Base-by-base conservation (phyloP, 2,329 filamentous ascomycete genomes). In the Monosporascus sp. region DNA sequence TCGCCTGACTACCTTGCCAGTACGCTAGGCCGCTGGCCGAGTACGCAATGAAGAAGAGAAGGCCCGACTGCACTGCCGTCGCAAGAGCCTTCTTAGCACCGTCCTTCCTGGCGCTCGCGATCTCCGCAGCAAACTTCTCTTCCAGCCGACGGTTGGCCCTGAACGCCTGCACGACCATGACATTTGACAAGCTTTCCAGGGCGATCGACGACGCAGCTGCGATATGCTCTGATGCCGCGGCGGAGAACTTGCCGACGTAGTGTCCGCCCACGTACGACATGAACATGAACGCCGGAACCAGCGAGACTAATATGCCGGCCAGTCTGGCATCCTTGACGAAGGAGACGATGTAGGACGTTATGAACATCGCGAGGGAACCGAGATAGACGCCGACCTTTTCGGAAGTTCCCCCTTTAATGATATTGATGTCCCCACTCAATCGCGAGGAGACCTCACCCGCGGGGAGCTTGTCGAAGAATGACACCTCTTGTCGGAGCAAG, bases 31-130 rank as follows among this genome's bases (percentile, higher is more conserved):
- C 83, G 60, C 85, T 86, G 5, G 82, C 82, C 2, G 80, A 74
- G 58, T 85, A 87, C 3, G 83, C 81, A 53, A 87, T 77, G 60
- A 87, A 87, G 62, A 86, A 87, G 18, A 87, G 67, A n/a, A 82
- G 63, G n/a, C 83, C 83, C 7, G 80, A 74, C 62, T 85, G 82
- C 0, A 81, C 69, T 3, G 78, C 83, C 35, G 77, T 73, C 0
- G 77, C 75, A 1, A 76, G 65, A 1, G 81, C 76, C 62, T 86
- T 87, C 60, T 81, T 81, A 53, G 82, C 66, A 2, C 76, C 81
- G 44, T 78, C 73, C 2, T 64, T 69, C 54, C 74, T 72, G 2
- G 80, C 74, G 4, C 69, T 64, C 18, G 67, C 70, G 6, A 85
- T 70, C 41, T 77, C 72, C 4, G 67, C 69, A 11, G 74, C 70